A percentile compares a stretch with the other conserved stretches of the same genome.
These are phyloP conservation scores for Hemileccinum impolitum DNA, from an alignment of 768 basidiomycete species.

Conservation along the genomic window DNA sequence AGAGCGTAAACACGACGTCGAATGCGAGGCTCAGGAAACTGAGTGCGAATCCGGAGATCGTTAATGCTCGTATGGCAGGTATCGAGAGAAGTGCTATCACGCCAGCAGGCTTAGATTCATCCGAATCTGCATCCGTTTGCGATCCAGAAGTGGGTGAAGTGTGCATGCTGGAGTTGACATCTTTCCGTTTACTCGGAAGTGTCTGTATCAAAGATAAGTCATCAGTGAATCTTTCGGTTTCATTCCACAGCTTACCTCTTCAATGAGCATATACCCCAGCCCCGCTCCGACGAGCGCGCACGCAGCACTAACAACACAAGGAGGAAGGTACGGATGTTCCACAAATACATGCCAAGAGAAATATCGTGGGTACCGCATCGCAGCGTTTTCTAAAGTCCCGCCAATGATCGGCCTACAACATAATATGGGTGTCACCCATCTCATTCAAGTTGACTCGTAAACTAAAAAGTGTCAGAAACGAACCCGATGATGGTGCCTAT, in stretches of 20 bases:
- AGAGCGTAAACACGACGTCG: constrained; percentile 64
- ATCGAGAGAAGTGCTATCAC: constrained; percentile 40
- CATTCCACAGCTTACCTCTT: constrained; percentile 21
- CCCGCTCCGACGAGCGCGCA: constrained; percentile 7
- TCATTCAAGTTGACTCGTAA: not conserved
- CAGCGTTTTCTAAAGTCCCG: constrained; percentile 19
- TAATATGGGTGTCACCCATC: no score
- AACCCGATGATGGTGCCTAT: constrained; percentile 55
- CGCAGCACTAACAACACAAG: constrained; percentile 12
- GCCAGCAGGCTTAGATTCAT: constrained; percentile 16
- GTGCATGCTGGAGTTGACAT: no score
- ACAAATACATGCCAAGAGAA: constrained; percentile 12
- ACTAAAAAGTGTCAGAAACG: not conserved
- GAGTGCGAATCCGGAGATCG: constrained; percentile 48
- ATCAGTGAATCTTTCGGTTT: no score
- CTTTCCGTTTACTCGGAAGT: constrained; percentile 13
- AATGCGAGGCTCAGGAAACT: constrained; percentile 54
- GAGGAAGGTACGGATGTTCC: constrained; percentile 16
- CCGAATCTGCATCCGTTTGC: not conserved
- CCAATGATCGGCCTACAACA: constrained; percentile 18
- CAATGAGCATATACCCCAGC: constrained; percentile 16
- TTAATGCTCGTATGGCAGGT: constrained; percentile 50
- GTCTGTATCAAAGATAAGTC: constrained; percentile 16
- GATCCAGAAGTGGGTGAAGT: no score
- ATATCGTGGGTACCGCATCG: constrained; percentile 10